Evolutionary conservation across 176 grass and related monocot genomes (phyloP), one percentile per base, ranked within the genome.

Genomic region (Pharus latifolius): DNA sequence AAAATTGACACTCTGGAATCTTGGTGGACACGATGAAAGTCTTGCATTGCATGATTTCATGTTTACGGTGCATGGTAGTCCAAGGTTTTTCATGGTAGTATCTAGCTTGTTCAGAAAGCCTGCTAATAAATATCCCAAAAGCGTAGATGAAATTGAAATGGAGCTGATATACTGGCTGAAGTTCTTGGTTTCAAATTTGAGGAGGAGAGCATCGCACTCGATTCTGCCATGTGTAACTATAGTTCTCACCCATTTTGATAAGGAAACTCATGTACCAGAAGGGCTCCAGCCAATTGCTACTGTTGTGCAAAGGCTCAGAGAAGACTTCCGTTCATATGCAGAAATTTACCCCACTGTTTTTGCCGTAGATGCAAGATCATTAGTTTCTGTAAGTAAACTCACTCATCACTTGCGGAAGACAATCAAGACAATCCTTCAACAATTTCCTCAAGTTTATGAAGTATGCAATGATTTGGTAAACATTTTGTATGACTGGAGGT

Each of bases 321-420:
- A 92, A 84, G 79, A 92, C 49, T 98, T 98, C 58, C 79, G 59
- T 60, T 64, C 74, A 35, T 84, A 90, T 78, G 79, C 88, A 16
- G 87, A 98, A 70, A 81, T 98, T 71, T 90, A 90, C 54, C 86
- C 94, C 38, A 98, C 89, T 60, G 84, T 93, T 72, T 98, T 98
- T 52, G 78, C 78, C 1, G 78, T 98, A 15, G 94, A 98, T 74
- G 87, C 89, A 55, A 93, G 94, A 88, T 93, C 94, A 24, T 72
- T 74, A 19, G 67, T 82, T 64, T 92, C 86, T 9, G 83, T 93
- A 69, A 98, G 84, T 45, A 98, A 72, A 80, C 76, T 98, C 14
- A 72, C 72, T 57, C 89, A 80, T 28, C 87, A 93, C 64, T 28
- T 98, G 73, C 31, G 87, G 1, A 83, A 76, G 54, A 88, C 68